phyloP scores from a whole-genome alignment of 2,329 filamentous ascomycete genomes.

The Thielaviopsis punctulata region DNA sequence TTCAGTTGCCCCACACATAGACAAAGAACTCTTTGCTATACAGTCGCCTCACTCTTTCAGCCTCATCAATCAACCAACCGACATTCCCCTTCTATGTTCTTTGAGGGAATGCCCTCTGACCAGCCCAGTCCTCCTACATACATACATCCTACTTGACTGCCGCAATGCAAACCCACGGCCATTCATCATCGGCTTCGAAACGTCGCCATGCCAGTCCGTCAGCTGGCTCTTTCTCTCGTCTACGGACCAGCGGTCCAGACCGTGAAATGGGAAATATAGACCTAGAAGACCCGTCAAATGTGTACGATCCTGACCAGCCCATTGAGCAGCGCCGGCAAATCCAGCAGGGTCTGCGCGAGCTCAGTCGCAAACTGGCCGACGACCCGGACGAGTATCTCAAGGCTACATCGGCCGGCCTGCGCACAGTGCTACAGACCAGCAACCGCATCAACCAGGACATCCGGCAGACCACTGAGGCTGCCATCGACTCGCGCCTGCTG shows the following conservation, averaged over 20 bases:
- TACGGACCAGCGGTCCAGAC: conserved; percentile 16
- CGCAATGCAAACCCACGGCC: background rate
- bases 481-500: conserved; percentile 73
- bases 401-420: conserved; percentile 45
- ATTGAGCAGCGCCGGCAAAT: conserved; percentile 54
- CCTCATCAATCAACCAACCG: background rate
- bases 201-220: background rate
- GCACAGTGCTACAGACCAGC: conserved; percentile 46
- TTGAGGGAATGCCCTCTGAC: background rate
- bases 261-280: background rate
- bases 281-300: conserved; percentile 19
- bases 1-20: no score
- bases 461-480: conserved; percentile 79
- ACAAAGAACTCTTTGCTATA: no score
- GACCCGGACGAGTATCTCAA: conserved; percentile 50
- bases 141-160: background rate
- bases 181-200: background rate
- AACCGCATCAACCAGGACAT: conserved; percentile 50
- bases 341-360: conserved; percentile 50
- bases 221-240: conserved; percentile 12
- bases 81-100: background rate
- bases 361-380: conserved; percentile 45
- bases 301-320: conserved; percentile 72
- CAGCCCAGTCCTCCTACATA: background rate
- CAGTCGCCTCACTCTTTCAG: background rate